Evolutionary conservation across 257 asterid species (phyloP).

Genomic region (Thymus mandschuricus): DNA sequence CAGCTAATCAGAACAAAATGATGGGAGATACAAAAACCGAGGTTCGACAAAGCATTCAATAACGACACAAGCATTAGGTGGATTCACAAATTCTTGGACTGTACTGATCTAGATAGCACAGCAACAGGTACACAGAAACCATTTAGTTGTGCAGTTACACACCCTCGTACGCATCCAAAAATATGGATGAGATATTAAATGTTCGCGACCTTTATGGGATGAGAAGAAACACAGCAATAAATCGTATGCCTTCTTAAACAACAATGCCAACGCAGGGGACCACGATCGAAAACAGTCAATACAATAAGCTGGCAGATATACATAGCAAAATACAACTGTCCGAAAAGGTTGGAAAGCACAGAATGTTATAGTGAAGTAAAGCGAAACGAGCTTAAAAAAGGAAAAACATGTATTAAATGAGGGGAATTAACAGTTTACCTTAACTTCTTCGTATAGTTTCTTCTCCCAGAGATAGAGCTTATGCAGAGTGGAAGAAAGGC

Average conservation of each 20-base stretch:
- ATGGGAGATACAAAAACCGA: slow-evolving; percentile 12
- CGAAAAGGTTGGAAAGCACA: slow-evolving; percentile 31
- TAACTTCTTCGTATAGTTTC: slow-evolving; percentile 90
- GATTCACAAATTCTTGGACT: neutral
- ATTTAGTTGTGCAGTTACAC: slow-evolving; percentile 17
- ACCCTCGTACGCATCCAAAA: slow-evolving; percentile 10
- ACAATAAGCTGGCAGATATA: slow-evolving; percentile 30
- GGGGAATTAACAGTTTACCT: slow-evolving; percentile 46
- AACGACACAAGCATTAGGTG: slow-evolving; percentile 10
- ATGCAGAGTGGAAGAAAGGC: slow-evolving; percentile 83
- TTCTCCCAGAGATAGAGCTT: slow-evolving; percentile 95
- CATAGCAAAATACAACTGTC: slow-evolving; percentile 29
- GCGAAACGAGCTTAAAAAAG: neutral
- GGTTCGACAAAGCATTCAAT: neutral
- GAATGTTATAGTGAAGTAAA: slow-evolving; percentile 19
- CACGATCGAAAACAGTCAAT: slow-evolving; percentile 30
- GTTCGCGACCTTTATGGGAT: neutral
- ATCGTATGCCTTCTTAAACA: slow-evolving; percentile 30
- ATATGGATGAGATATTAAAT: slow-evolving; percentile 35
- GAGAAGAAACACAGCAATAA: slow-evolving; percentile 33
- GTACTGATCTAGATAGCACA: slow-evolving; percentile 10
- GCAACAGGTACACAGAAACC: slow-evolving; percentile 9
- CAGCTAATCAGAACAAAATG: slow-evolving; percentile 14
- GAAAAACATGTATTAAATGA: slow-evolving; percentile 12
- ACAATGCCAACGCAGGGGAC: slow-evolving; percentile 39